Evolutionary conservation across 1,139 yeast genomes (phyloP).

Genomic region (Meyerozyma smithsonii): DNA sequence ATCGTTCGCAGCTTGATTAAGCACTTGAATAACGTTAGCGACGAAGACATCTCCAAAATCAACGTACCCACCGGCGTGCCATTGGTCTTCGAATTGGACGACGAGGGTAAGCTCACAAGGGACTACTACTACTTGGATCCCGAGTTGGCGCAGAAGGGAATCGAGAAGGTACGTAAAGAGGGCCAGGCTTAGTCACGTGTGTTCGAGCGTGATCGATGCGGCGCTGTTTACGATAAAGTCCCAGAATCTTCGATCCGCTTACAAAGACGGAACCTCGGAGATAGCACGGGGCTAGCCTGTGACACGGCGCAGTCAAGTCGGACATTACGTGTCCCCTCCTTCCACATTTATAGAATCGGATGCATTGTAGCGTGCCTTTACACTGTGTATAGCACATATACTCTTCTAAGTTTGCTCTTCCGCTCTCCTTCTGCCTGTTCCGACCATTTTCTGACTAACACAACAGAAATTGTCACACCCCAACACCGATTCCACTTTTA

Average conservation of each 20-base stretch:
- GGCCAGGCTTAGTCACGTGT: constrained; percentile 24
- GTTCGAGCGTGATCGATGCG: neutral
- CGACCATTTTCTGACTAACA: neutral
- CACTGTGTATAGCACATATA: neutral
- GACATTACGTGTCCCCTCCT: too few relatives aligned
- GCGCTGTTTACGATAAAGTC: neutral
- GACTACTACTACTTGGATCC: constrained; percentile 62
- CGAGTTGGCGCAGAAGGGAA: constrained; percentile 61
- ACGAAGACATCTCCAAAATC: constrained; percentile 58
- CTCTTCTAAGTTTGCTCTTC: neutral
- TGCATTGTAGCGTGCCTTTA: neutral
- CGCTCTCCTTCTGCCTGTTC: neutral
- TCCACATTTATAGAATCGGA: neutral
- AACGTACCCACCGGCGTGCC: constrained; percentile 82
- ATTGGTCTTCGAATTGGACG: constrained; percentile 50
- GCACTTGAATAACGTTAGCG: constrained; percentile 50
- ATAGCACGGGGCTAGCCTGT: constrained; percentile 1
- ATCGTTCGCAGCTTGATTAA: constrained; percentile 67
- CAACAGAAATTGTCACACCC: neutral
- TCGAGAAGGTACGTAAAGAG: constrained; percentile 59
- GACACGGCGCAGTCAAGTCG: neutral
- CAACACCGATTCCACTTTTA: neutral
- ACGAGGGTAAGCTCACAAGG: constrained; percentile 36
- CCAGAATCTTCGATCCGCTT: constrained; percentile 2
- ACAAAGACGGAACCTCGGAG: neutral